These are phyloP conservation scores for Debaryomyces hansenii DNA, from an alignment of 805 yeast genomes.

Conservation along the genomic window DNA sequence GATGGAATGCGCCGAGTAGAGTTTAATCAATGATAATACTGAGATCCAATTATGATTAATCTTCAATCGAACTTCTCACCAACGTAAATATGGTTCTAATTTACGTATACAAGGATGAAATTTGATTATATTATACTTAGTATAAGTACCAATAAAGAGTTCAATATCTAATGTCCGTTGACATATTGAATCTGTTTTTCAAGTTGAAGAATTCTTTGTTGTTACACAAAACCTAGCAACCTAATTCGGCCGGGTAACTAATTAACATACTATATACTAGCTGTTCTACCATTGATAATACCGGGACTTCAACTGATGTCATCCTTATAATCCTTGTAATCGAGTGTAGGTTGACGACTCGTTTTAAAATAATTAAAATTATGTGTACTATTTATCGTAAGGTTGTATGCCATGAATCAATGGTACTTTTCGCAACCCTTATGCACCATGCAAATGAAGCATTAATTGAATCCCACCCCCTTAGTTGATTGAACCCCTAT, in stretches of 20 bases:
- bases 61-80: background rate
- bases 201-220: background rate
- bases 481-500: too few species aligned
- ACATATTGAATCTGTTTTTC: background rate
- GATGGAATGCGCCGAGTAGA: slow-evolving; percentile 2
- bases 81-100: background rate
- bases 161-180: background rate
- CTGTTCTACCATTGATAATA: too few species aligned
- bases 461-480: too few species aligned
- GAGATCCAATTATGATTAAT: slow-evolving; percentile 1
- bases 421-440: too few species aligned
- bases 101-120: background rate
- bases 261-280: too few species aligned
- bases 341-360: too few species aligned
- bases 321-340: too few species aligned
- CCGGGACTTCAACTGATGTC: too few species aligned
- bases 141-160: background rate
- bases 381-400: too few species aligned
- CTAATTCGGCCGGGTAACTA: background rate
- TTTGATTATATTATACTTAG: background rate
- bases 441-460: too few species aligned
- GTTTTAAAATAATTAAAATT: too few species aligned
- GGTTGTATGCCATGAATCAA: too few species aligned
- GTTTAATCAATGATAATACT: background rate
- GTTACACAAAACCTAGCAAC: background rate